Evolutionary conservation across 2,329 filamentous ascomycete species (phyloP).

Genomic region (Endoconidiophora polonica): DNA sequence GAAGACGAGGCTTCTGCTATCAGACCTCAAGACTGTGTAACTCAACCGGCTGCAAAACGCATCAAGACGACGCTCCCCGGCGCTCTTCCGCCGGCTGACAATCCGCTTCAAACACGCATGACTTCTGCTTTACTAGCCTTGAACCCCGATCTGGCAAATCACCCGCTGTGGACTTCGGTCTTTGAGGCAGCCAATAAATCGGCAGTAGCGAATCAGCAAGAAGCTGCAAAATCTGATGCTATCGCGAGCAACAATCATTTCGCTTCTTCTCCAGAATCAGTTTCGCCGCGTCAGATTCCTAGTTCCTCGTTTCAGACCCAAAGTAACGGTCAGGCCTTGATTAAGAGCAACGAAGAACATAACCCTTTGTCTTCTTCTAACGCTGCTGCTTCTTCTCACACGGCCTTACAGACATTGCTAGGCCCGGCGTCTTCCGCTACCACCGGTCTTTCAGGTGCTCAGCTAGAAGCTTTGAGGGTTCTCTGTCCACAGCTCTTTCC

Average conservation of each 20-base stretch:
- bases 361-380: no score
- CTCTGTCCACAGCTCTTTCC: slow-evolving; percentile 5
- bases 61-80: background rate
- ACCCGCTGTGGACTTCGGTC: slow-evolving; percentile 3
- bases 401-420: background rate
- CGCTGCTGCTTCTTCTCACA: no score
- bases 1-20: background rate
- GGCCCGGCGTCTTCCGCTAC: background rate
- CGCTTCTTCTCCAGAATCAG: no score
- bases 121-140: slow-evolving; percentile 1
- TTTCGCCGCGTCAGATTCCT: no score
- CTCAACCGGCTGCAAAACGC: background rate
- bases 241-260: no score
- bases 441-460: background rate
- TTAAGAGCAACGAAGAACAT: no score
- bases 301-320: no score
- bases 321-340: no score
- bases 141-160: slow-evolving; percentile 5
- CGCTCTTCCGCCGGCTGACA: slow-evolving; percentile 4
- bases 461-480: background rate
- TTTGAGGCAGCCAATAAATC: background rate
- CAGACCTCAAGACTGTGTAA: background rate
- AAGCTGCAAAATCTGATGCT: no score
- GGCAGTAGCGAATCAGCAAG: no score
- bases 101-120: slow-evolving; percentile 2